These are phyloP conservation scores for Aulographum hederae DNA, from an alignment of 2,329 filamentous ascomycete species.

Conservation along the genomic window DNA sequence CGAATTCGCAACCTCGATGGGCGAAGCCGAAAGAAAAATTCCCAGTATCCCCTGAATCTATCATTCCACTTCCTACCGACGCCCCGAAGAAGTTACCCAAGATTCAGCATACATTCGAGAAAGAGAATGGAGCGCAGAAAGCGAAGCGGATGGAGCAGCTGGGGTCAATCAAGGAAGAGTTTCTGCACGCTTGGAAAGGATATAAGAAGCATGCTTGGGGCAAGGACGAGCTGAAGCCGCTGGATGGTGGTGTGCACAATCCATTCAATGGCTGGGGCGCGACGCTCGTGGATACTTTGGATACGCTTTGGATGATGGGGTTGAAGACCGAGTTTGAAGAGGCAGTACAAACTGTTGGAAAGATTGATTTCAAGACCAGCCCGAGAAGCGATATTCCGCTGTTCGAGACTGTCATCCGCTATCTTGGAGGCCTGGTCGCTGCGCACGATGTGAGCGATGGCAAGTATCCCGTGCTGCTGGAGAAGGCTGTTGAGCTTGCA, in stretches of 20 bases:
- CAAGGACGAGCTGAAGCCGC: conserved; percentile 69
- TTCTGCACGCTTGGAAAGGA: conserved; percentile 62
- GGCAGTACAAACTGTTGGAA: conserved; percentile 38
- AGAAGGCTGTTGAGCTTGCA: conserved; percentile 44
- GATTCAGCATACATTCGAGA: conserved; percentile 57
- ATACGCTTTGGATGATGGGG: conserved; percentile 59
- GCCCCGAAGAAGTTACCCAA: conserved; percentile 51
- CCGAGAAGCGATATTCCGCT: conserved; percentile 36
- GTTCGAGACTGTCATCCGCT: conserved; percentile 56
- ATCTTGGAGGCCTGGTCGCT: conserved; percentile 50
- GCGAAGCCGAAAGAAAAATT: conserved; percentile 55
- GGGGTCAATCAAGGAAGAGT: conserved; percentile 46
- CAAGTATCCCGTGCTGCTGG: conserved; percentile 33
- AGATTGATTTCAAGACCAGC: conserved; percentile 43
- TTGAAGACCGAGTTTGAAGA: conserved; percentile 45
- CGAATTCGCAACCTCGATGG: conserved; percentile 42
- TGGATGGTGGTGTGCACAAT: conserved; percentile 48
- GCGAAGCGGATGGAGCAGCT: conserved; percentile 46
- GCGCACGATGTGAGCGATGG: conserved; percentile 48
- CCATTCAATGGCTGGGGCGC: conserved; percentile 88
- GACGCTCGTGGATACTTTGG: conserved; percentile 60
- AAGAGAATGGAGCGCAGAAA: conserved; percentile 7
- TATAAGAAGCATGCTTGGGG: conserved; percentile 68
- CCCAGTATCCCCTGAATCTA: conserved; percentile 56
- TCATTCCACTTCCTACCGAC: conserved; percentile 61